A percentile compares a stretch with the other conserved stretches of the same genome.
Evolutionary conservation across 257 asterid species (phyloP).

Genomic region (Nicotiana sylvestris): DNA sequence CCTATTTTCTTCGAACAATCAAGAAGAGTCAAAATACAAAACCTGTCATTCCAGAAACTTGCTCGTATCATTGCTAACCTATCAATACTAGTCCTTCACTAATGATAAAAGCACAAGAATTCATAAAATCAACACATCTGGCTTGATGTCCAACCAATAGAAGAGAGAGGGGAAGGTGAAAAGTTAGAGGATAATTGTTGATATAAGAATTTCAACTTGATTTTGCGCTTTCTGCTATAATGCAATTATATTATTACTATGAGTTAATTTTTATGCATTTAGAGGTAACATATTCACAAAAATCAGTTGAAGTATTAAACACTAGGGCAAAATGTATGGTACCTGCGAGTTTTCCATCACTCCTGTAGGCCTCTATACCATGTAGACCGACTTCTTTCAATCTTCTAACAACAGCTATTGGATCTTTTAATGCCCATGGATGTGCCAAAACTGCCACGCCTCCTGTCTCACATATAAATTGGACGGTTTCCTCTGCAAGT

Average conservation of each 20-base stretch:
- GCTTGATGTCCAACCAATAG: neutral
- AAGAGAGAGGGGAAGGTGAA: neutral
- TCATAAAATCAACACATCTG: slow-evolving; percentile 1
- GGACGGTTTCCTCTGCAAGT: slow-evolving; percentile 69
- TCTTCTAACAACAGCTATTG: slow-evolving; percentile 57
- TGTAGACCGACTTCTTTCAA: slow-evolving; percentile 83
- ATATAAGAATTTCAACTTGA: neutral
- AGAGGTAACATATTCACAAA: neutral
- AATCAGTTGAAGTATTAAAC: neutral
- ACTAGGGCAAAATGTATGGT: neutral
- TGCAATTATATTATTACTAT: neutral
- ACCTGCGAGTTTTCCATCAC: slow-evolving; percentile 92
- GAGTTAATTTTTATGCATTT: neutral
- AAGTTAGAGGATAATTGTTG: neutral
- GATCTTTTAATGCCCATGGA: slow-evolving; percentile 96
- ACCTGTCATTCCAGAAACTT: neutral
- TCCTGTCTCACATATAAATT: slow-evolving; percentile 77
- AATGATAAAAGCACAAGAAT: neutral
- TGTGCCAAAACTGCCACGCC: slow-evolving; percentile 95
- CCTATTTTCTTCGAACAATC: neutral
- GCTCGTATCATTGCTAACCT: neutral
- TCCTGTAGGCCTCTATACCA: slow-evolving; percentile 84
- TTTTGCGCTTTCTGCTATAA: neutral
- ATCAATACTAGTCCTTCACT: neutral
- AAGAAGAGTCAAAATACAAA: neutral